Evolutionary conservation across 2,329 filamentous ascomycete species (phyloP), one percentile per base, ranked within the genome.

Genomic region (Monascus ruber): DNA sequence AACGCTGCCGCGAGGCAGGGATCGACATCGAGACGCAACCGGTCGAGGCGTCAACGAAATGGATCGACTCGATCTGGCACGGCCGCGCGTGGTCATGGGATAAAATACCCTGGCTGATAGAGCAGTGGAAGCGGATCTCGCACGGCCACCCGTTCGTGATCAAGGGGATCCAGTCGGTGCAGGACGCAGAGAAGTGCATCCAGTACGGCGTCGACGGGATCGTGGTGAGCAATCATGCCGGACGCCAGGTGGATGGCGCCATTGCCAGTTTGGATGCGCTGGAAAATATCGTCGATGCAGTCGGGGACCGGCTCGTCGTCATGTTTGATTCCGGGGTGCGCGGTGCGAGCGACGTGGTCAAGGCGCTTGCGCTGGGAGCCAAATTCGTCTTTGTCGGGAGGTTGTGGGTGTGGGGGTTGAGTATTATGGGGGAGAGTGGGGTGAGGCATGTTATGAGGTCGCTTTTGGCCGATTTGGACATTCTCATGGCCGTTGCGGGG

Each of bases 171-270:
- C 79, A 85, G 62, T 75, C 72, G 9, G 72, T 75, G 0, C 65
- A 68, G 32, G 82, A 86, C 56, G 81, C 81, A 9, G 64, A 69
- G 38, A 69, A 65, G 47, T 77, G 77, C 2, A 68, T 78, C 29
- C 69, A 80, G 37, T 52, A 69, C 8, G 79, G 77, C 0, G 73
- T 75, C 3, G 75, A 85, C 47, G 81, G 76, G 0, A 81, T 86
- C 35, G 70, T 85, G 1, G 65, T 85, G 1, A 76, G 71, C 9
- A 86, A 86, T 48, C 82, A 86, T 54, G 82, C 81, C 1, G 81
- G 81, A 0, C 59, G 81, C 17, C 75, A 80, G 55, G 72, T 79
- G 2, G 76, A 79, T 47, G 76, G 76, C 0, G 74, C 76, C 2
- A 64, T 75, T 40, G 75, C 70, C 8, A 75, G 70, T 49, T 54